Base-by-base conservation (phyloP, 225 moss, liverwort and hornwort species). In the Thuidium tamariscinum region DNA sequence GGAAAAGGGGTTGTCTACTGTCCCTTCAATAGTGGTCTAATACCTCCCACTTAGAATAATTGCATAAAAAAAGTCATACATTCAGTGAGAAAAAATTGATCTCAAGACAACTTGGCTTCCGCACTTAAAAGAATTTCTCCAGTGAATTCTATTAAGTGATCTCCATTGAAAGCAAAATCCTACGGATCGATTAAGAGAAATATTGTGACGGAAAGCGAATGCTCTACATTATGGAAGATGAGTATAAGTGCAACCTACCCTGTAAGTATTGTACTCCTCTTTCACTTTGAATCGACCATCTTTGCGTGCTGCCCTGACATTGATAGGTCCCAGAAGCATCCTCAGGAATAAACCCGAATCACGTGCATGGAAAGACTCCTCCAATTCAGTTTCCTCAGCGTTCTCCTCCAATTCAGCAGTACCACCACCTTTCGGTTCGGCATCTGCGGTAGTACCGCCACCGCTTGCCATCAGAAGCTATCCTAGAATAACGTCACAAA, bases 181-280 rank as follows among this genome's bases (percentile, higher is more conserved):
- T 27, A 51, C 13, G 37, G 29, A 74, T 36, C 17, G 27, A 19
- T 51, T 25, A 32, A 77, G 16, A 77, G 16, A 56, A 56, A 77
- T 16, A 37, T n/a, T n/a, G 17, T 60, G 83, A 16, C 32, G 10
- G 27, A 66, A 65, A 52, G 52, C 17, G 37, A 67, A 56, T 37
- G 16, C 17, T 56, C 77, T 37, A 37, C 37, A 19, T 15, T 41
- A 55, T 10, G 26, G 26, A 55, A 77, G 42, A 27, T 32, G 57
- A 74, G 74, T 16, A 36, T 39, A 14, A 77, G 52, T 64, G 55
- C 56, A 79, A 84, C 91, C 84, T 88, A 99, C 99, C 95, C 99
- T 93, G 89, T 95, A 99, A 37, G 96, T 76, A 88, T 99, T 99
- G 90, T 99, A 99, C 72, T 97, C 99, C 83, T 99, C 96, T 88